Percentiles rank a stretch among this genome's conserved stretches.
These are phyloP conservation scores for Aureobasidium namibiae DNA, from an alignment of 2,329 filamentous ascomycete genomes.

Conservation along the genomic window DNA sequence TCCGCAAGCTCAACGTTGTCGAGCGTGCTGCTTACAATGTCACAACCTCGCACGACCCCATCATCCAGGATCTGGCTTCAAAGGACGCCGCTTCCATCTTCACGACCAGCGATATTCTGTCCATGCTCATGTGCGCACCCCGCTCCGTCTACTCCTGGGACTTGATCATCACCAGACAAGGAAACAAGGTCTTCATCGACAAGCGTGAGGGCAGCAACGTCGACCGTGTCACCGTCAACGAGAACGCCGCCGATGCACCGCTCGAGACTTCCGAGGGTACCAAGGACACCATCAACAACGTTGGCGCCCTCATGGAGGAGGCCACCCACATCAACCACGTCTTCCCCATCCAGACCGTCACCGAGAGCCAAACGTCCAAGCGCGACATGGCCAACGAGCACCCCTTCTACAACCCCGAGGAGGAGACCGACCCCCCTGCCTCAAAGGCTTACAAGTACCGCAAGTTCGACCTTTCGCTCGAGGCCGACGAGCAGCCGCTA, in stretches of 20 bases:
- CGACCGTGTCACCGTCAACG: constrained; percentile 97
- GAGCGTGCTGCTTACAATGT: constrained; percentile 98
- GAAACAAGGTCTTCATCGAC: constrained; percentile 96
- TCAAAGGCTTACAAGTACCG: constrained; percentile 99
- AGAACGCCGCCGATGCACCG: constrained; percentile 93
- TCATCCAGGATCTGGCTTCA: constrained; percentile 94
- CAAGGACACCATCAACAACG: constrained; percentile 92
- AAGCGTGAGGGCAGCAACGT: constrained; percentile 93
- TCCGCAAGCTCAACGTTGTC: constrained; percentile 78
- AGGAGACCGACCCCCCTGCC: constrained; percentile 87
- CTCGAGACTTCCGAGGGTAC: constrained; percentile 85
- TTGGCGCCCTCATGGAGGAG: constrained; percentile 85
- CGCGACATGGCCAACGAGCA: constrained; percentile 80
- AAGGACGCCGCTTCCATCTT: constrained; percentile 96
- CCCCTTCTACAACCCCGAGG: constrained; percentile 91
- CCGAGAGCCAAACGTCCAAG: constrained; percentile 71
- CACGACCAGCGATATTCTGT: constrained; percentile 92
- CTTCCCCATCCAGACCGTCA: constrained; percentile 91
- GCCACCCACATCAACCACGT: constrained; percentile 99
- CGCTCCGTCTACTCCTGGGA: constrained; percentile 98
- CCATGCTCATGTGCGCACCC: constrained; percentile 98
- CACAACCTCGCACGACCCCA: constrained; percentile 88
- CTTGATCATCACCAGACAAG: constrained; percentile 84
- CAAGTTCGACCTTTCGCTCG: constrained; percentile 88
- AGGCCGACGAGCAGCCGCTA: constrained; percentile 82